Base-by-base conservation (phyloP, 768 basidiomycete species). In the Pleurotus pulmonarius region DNA sequence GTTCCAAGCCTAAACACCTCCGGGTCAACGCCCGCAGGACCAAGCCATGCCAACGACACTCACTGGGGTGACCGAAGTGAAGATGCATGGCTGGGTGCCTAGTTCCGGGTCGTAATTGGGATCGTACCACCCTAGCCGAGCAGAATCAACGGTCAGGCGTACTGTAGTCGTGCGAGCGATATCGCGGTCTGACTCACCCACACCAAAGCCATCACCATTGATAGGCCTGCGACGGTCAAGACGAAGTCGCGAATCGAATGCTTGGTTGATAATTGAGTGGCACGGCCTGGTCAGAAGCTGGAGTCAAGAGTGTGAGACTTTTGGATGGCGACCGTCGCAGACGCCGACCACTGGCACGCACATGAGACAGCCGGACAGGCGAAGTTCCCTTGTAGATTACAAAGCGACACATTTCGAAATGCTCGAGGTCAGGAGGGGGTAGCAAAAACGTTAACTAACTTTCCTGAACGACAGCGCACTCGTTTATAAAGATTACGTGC, bases 221-320 rank as follows among this genome's bases (percentile, higher is more conserved):
- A 94, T 92, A n/a, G 92, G 92, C 59, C 91, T 72, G 56, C 92
- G 78, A 60, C 75, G 79, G 65, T 94, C 92, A 52, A 93, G 69
- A 16, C 96, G 83, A 29, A 99, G 77, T 6, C 95, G 82, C 18
- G 93, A 95, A 73, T 98, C 96, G 65, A 94, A 95, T 0, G 96
- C 94, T 73, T 97, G 94, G 69, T 96, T 96, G 69, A 95, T 97
- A 73, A 98, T 97, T 3, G 91, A 93, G 73, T 98, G 96, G 58
- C 88, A 87, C 49, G 96, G 96, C 47, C 91, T 81, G 44, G 95
- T 98, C 63, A 98, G 79, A n/a, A 98, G 83, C 83, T 92, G 61
- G 16, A 56, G 8, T 34, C 29, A 34, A 34, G 29, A 34, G 29
- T 34, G 29, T 34, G 29, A 34, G 29, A 34, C 29, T 34, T 34